Evolutionary conservation across 2,329 filamentous ascomycete species (phyloP).

Genomic region (Penicillium psychrosexuale): DNA sequence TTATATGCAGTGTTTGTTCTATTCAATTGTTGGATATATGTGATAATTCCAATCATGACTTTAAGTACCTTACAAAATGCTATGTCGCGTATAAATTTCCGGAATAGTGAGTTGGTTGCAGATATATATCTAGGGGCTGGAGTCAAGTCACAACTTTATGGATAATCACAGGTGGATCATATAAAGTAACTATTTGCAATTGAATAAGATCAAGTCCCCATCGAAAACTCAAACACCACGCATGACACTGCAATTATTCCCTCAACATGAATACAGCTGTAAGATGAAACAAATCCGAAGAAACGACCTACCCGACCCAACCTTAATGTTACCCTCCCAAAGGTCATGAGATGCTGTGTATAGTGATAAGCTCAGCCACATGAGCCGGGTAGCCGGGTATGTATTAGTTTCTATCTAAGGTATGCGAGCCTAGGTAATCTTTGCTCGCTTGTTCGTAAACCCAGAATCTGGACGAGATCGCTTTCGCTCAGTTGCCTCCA

Average conservation of each 20-base stretch:
- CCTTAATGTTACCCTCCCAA: not conserved
- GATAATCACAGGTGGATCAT: not conserved
- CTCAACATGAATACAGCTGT: not conserved
- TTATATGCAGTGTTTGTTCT: too few relatives aligned
- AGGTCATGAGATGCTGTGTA: not conserved
- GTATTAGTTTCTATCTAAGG: not conserved
- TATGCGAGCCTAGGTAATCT: conserved; percentile 23
- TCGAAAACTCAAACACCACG: not conserved
- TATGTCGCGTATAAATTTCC: not conserved
- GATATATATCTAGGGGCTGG: not conserved
- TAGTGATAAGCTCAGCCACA: not conserved
- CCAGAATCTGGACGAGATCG: conserved; percentile 42
- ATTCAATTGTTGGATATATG: too few relatives aligned
- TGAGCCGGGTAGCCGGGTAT: not conserved
- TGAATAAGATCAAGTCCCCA: not conserved
- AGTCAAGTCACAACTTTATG: not conserved
- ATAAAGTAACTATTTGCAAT: not conserved
- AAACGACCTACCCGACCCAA: not conserved
- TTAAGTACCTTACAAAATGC: too few relatives aligned
- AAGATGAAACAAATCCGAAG: not conserved
- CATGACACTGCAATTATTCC: not conserved
- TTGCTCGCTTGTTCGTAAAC: conserved; percentile 36
- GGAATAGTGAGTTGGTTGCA: not conserved
- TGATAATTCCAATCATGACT: too few relatives aligned
- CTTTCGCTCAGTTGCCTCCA: conserved; percentile 62